phyloP scores from a whole-genome alignment of 2,329 filamentous ascomycete species.

The Exophiala sp. region DNA sequence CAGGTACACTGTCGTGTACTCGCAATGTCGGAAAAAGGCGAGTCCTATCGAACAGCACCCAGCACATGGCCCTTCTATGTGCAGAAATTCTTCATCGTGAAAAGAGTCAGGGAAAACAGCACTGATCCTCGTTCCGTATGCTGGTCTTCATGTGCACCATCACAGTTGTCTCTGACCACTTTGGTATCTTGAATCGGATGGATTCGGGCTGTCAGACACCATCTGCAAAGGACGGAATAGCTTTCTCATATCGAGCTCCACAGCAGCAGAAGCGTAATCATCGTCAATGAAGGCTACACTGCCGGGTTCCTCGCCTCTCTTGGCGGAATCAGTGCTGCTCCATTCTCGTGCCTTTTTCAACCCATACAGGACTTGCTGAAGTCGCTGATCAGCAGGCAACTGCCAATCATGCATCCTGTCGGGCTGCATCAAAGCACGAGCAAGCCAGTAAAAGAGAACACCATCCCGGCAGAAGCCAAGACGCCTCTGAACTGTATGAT shows the following conservation, averaged over 20 bases:
- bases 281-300: slow-evolving; percentile 64
- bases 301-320: slow-evolving; percentile 61
- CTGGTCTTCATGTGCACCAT: neutral
- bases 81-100: slow-evolving; percentile 9
- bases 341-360: slow-evolving; percentile 56
- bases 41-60: neutral
- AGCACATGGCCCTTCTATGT: slow-evolving; percentile 8
- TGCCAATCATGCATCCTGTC: slow-evolving; percentile 50
- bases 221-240: slow-evolving; percentile 56
- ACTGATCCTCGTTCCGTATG: neutral
- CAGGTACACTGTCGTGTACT: neutral
- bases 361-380: slow-evolving; percentile 55
- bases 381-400: slow-evolving; percentile 53
- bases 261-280: slow-evolving; percentile 56
- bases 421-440: slow-evolving; percentile 59
- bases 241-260: slow-evolving; percentile 65
- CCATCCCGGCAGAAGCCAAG: slow-evolving; percentile 66
- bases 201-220: slow-evolving; percentile 3
- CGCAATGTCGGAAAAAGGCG: neutral
- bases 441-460: slow-evolving; percentile 68
- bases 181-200: neutral
- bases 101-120: neutral
- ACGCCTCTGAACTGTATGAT: slow-evolving; percentile 43
- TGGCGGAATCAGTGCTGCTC: slow-evolving; percentile 58
- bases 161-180: neutral